Percentiles rank a stretch among this genome's conserved stretches.
Evolutionary conservation across 257 asterid genomes (phyloP).

Genomic region (Gardenia jasminoides): DNA sequence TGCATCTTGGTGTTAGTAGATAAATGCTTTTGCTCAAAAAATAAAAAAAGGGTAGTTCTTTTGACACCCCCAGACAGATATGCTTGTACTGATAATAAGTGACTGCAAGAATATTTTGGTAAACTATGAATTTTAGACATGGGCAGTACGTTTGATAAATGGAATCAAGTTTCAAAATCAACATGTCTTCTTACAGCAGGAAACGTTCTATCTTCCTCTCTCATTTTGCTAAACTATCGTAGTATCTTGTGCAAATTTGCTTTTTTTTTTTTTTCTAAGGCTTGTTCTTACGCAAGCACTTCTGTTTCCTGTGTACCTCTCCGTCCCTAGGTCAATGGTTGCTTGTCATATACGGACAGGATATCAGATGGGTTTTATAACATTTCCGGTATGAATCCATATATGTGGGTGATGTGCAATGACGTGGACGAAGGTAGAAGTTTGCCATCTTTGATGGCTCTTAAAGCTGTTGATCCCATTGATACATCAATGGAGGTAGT

Average conservation of each 20-base stretch:
- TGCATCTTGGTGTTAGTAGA: neutral
- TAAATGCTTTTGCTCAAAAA: neutral
- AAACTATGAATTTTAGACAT: neutral
- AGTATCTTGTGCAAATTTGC: neutral
- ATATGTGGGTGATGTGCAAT: slow-evolving; percentile 92
- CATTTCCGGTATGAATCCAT: slow-evolving; percentile 87
- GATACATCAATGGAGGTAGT: slow-evolving; percentile 80
- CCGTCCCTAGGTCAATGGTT: slow-evolving; percentile 73
- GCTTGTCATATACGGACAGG: slow-evolving; percentile 76
- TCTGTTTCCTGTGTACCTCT: neutral
- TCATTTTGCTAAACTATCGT: neutral
- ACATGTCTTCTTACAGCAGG: neutral
- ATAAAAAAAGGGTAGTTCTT: neutral
- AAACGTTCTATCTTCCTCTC: neutral
- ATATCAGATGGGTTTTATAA: slow-evolving; percentile 89
- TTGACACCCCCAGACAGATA: neutral
- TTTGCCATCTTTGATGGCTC: slow-evolving; percentile 76
- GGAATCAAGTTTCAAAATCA: neutral
- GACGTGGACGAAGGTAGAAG: slow-evolving; percentile 63
- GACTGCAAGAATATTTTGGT: neutral
- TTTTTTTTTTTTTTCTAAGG: neutral
- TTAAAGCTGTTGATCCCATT: slow-evolving; percentile 55
- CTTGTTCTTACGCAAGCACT: neutral
- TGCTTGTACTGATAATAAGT: neutral
- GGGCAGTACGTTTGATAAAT: neutral